Base-by-base conservation (phyloP, 148 eudicot species). In the Cornus suecica region DNA sequence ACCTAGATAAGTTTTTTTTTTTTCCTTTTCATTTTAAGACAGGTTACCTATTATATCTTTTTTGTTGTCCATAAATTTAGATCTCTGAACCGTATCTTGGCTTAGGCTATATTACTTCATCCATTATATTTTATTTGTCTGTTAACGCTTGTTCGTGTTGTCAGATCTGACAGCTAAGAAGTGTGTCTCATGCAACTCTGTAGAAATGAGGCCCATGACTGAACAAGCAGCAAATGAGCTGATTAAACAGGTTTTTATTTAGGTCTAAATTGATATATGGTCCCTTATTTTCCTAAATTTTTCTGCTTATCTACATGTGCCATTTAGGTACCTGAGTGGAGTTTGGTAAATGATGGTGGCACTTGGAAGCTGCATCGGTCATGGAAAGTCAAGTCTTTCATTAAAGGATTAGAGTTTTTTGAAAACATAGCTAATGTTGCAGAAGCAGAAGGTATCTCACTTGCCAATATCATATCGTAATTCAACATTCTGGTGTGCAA, bases 311-410 rank as follows among this genome's bases (percentile, higher is more conserved):
- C 22, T 64, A 16, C 26, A 22, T 78, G 45, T 29, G 48, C 15
- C 51, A 31, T 83, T 58, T 82, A 94, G 99, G 94, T 94, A 73
- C 90, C 94, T 31, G 94, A 84, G 70, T 94, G 99, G 99, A 81
- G 82, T 75, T 77, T 94, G 77, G 72, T 80, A 26, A 87, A 83
- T 77, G 92, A 90, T 78, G 90, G 76, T 74, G 96, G 89, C 78
- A 76, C 61, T 29, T 26, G 84, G 78, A 94, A 87, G 89, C 85
- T 94, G 66, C 85, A 83, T 68, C 84, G 90, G 29, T 81, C 94
- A 61, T 92, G 96, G 99, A 94, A 88, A 86, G 96, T 89, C 66
- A 94, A 92, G 87, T 89, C 83, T 62, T 94, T 94, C 69, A 76
- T 80, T 25, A 89, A 87, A 86, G 99, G 99, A 34, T 83, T 94